Percentiles rank a stretch among this genome's conserved stretches.
Conservation (phyloP, 2,329 filamentous ascomycete species). For the Cladophialophora chaetospira region DNA sequence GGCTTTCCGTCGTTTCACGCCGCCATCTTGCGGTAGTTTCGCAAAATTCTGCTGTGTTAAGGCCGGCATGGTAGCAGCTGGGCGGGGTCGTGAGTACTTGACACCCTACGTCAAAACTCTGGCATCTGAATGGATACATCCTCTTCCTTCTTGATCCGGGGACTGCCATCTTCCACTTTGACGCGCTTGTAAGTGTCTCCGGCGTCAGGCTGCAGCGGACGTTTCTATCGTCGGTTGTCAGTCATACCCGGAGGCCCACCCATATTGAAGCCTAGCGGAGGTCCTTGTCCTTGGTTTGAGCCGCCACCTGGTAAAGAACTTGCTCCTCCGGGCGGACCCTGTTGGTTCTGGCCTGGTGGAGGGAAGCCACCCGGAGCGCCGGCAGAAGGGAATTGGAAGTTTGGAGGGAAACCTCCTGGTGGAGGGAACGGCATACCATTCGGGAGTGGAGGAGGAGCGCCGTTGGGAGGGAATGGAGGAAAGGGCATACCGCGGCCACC, state of each 20-base stretch:
- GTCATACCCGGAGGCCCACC: constrained; percentile 28
- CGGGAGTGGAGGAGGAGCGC: constrained; percentile 43
- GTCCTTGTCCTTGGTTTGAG: constrained; percentile 27
- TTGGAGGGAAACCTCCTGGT: constrained; percentile 53
- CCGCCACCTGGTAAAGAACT: constrained; percentile 34
- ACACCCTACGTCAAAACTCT: not conserved
- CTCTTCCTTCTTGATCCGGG: not conserved
- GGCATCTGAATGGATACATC: not conserved
- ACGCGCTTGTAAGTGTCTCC: not conserved
- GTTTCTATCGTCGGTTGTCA: constrained; percentile 25
- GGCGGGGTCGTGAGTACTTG: not conserved
- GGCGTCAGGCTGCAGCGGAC: not conserved
- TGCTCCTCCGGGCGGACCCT: constrained; percentile 33
- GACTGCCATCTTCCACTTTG: not conserved
- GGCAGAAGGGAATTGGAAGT: constrained; percentile 52
- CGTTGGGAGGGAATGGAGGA: constrained; percentile 56
- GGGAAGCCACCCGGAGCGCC: constrained; percentile 39
- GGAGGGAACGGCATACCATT: constrained; percentile 49
- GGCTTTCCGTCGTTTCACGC: no score
- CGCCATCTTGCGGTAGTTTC: no score
- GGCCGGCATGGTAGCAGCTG: no score
- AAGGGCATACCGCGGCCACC: constrained; percentile 55
- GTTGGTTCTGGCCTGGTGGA: constrained; percentile 35
- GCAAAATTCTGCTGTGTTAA: no score
- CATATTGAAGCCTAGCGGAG: constrained; percentile 34